phyloP scores from a whole-genome alignment of 1,284 basidiomycete species.

The Phenoliferia sp. region DNA sequence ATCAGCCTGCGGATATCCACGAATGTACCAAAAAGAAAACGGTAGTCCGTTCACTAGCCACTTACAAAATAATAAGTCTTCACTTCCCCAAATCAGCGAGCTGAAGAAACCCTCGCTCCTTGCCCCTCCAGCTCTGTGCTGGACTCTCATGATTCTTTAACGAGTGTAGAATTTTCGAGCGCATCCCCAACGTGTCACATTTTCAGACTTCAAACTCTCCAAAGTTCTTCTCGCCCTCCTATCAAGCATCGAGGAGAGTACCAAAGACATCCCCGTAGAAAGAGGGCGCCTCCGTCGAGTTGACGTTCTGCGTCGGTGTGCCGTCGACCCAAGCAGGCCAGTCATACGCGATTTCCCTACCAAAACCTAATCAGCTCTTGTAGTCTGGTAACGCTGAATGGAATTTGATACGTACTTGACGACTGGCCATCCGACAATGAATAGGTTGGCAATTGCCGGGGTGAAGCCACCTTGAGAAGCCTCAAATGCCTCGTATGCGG shows the following conservation, averaged over 20 bases:
- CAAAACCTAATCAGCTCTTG: not conserved
- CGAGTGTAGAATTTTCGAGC: too few relatives aligned
- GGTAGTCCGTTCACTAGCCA: too few relatives aligned
- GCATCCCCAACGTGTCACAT: too few relatives aligned
- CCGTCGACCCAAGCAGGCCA: not conserved
- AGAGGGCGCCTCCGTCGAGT: not conserved
- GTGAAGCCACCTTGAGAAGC: constrained; percentile 40
- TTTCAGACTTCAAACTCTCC: too few relatives aligned
- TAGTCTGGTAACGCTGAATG: not conserved
- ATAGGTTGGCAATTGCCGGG: constrained; percentile 39
- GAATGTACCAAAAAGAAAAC: too few relatives aligned
- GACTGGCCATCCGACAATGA: constrained; percentile 39
- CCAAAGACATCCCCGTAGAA: not conserved
- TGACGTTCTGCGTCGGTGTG: not conserved
- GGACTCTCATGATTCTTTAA: too few relatives aligned
- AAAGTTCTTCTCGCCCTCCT: too few relatives aligned
- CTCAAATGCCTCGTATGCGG: constrained; percentile 35
- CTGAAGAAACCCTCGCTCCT: too few relatives aligned
- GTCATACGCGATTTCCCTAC: not conserved
- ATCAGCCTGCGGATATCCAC: too few relatives aligned
- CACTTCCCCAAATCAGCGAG: too few relatives aligned
- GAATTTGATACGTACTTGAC: constrained; percentile 23
- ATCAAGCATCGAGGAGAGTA: not conserved
- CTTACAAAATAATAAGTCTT: too few relatives aligned
- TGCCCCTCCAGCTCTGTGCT: too few relatives aligned